A percentile compares a stretch with the other conserved stretches of the same genome.
phyloP scores from a whole-genome alignment of 177 flowering plant genomes.

The Vitis hybrid region DNA sequence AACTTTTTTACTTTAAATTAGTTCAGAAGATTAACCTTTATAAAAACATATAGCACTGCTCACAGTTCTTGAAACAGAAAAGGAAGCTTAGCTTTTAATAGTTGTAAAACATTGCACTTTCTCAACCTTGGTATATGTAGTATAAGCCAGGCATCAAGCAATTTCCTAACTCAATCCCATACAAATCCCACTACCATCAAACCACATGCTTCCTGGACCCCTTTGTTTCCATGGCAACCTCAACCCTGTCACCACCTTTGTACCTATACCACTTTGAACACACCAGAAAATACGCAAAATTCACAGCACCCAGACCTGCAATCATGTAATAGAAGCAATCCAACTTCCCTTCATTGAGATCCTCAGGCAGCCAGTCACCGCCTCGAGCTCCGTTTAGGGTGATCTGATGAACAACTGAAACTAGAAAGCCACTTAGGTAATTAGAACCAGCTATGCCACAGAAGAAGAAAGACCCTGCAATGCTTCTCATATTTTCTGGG shows the following conservation, averaged over 20 bases:
- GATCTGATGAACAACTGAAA: conserved; percentile 29
- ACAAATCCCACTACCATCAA: too few species aligned
- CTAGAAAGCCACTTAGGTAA: conserved; percentile 40
- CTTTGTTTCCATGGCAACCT: neutral
- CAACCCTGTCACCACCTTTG: conserved; percentile 24
- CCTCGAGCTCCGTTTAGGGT: conserved; percentile 12
- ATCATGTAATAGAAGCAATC: conserved; percentile 47
- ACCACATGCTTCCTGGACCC: neutral
- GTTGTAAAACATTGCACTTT: too few species aligned
- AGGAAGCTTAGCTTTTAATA: too few species aligned
- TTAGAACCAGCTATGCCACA: conserved; percentile 36
- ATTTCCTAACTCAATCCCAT: too few species aligned
- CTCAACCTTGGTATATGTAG: too few species aligned
- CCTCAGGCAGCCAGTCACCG: conserved; percentile 49
- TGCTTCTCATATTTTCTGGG: conserved; percentile 49
- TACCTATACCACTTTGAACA: conserved; percentile 56
- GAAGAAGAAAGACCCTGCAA: conserved; percentile 37
- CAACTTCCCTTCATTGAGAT: conserved; percentile 57
- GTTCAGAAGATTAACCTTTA: too few species aligned
- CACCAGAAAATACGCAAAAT: conserved; percentile 43
- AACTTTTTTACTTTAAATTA: too few species aligned
- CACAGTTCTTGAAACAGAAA: too few species aligned
- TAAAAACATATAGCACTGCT: too few species aligned
- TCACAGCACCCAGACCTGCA: conserved; percentile 31
- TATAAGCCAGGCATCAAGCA: too few species aligned